These are phyloP conservation scores for Diplotaxis tenuifolia DNA, from an alignment of 345 rosid species.

Conservation along the genomic window DNA sequence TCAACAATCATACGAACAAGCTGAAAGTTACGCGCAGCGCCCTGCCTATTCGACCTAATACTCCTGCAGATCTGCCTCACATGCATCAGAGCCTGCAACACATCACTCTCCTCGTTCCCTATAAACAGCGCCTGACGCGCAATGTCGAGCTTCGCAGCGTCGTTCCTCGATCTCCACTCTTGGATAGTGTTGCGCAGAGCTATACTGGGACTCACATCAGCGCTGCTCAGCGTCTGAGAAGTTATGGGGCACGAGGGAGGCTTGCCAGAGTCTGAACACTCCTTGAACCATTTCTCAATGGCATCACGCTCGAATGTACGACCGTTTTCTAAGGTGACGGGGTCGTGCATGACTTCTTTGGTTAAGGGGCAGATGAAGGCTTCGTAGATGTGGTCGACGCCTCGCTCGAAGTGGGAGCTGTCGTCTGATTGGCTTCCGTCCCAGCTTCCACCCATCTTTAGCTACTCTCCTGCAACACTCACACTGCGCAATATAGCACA, in stretches of 20 bases:
- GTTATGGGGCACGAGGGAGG: slow-evolving; percentile 75
- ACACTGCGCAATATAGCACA: slow-evolving; percentile 9
- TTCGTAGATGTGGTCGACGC: slow-evolving; percentile 79
- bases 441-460: slow-evolving; percentile 62
- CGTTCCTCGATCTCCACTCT: slow-evolving; percentile 95
- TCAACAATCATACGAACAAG: slow-evolving; percentile 73
- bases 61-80: slow-evolving; percentile 62
- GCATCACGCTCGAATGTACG: slow-evolving; percentile 92
- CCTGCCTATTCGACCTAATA: slow-evolving; percentile 59
- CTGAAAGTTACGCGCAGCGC: slow-evolving; percentile 57
- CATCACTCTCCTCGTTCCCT: slow-evolving; percentile 63
- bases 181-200: slow-evolving; percentile 88
- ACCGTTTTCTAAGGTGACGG: slow-evolving; percentile 84
- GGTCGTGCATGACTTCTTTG: slow-evolving; percentile 80
- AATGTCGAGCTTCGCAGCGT: slow-evolving; percentile 77
- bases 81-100: slow-evolving; percentile 60
- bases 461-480: slow-evolving; percentile 8
- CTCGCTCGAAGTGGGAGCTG: slow-evolving; percentile 71
- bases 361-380: slow-evolving; percentile 92
- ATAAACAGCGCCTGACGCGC: slow-evolving; percentile 64
- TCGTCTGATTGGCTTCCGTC: slow-evolving; percentile 86
- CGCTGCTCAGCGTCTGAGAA: slow-evolving; percentile 56
- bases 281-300: slow-evolving; percentile 81
- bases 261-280: slow-evolving; percentile 69
- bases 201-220: slow-evolving; percentile 73